A percentile compares a stretch with the other conserved stretches of the same genome.
Conservation (phyloP, 2,329 filamentous ascomycete species). For the Stagonosporopsis chrysanthemi region DNA sequence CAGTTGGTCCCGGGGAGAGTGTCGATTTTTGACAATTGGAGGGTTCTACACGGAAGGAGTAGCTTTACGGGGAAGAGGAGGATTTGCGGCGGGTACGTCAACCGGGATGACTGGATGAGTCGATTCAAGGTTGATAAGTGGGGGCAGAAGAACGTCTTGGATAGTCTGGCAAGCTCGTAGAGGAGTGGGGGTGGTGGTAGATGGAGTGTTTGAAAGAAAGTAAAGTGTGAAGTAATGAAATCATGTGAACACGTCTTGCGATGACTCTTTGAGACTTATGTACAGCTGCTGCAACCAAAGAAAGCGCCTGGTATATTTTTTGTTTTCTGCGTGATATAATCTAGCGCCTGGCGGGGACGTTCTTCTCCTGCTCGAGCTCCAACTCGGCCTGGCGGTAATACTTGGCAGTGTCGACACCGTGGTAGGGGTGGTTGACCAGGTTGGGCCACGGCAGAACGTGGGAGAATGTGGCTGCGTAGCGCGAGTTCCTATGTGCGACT, state of each 20-base stretch:
- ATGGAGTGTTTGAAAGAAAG: not conserved
- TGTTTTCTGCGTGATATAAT: constrained; percentile 12
- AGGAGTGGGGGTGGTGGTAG: not conserved
- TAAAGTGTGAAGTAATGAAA: constrained; percentile 12
- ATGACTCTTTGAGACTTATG: constrained; percentile 33
- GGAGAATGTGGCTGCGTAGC: constrained; percentile 85
- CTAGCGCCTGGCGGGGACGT: constrained; percentile 16
- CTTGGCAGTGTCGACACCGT: constrained; percentile 97
- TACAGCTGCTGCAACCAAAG: constrained; percentile 35
- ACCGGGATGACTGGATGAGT: constrained; percentile 40
- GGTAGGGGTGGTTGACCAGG: constrained; percentile 87
- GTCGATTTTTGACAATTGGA: constrained; percentile 96
- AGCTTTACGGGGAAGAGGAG: constrained; percentile 83
- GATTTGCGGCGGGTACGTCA: constrained; percentile 83
- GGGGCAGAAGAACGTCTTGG: constrained; percentile 26
- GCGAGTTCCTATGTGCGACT: constrained; percentile 87
- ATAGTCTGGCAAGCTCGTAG: constrained; percentile 18
- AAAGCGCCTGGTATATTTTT: constrained; percentile 25
- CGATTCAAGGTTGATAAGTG: constrained; percentile 30
- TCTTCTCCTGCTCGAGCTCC: constrained; percentile 81
- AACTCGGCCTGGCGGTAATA: constrained; percentile 96
- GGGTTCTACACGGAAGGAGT: constrained; percentile 85
- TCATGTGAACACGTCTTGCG: constrained; percentile 43
- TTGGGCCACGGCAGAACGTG: constrained; percentile 96
- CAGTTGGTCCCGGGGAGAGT: constrained; percentile 81